A percentile compares a stretch with the other conserved stretches of the same genome.
Evolutionary conservation across 2,329 filamentous ascomycete genomes (phyloP).

Genomic region (Colletotrichum sidae): DNA sequence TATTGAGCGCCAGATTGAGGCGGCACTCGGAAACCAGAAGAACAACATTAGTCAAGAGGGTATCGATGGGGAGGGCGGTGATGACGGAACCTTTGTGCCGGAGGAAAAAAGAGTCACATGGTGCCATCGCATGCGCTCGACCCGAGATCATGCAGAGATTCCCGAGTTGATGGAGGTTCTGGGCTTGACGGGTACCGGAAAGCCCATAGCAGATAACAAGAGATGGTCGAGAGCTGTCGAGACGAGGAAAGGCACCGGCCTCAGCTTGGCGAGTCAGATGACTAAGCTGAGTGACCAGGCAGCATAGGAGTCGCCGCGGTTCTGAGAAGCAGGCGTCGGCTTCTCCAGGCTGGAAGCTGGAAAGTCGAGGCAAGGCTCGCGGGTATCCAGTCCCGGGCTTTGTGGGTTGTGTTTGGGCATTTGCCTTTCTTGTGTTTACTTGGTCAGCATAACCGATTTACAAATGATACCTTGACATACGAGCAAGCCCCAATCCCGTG

Average conservation of each 20-base stretch:
- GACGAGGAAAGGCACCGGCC: slow-evolving; percentile 65
- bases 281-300: slow-evolving; percentile 52
- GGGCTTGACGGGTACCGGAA: slow-evolving; percentile 61
- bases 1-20: slow-evolving; percentile 46
- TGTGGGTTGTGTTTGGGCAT: too few species aligned
- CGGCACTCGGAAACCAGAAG: slow-evolving; percentile 29
- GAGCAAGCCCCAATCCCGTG: too few species aligned
- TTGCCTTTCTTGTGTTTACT: too few species aligned
- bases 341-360: neutral
- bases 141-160: slow-evolving; percentile 81
- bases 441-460: too few species aligned
- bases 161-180: slow-evolving; percentile 73
- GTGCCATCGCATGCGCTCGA: slow-evolving; percentile 86
- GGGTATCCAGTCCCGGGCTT: too few species aligned
- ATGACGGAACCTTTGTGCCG: slow-evolving; percentile 43
- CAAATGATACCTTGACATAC: too few species aligned
- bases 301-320: slow-evolving; percentile 26
- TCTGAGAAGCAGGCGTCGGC: neutral
- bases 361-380: neutral
- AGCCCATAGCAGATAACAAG: slow-evolving; percentile 53
- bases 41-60: slow-evolving; percentile 28
- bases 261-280: slow-evolving; percentile 63
- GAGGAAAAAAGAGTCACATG: slow-evolving; percentile 76
- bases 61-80: slow-evolving; percentile 34
- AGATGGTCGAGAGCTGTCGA: slow-evolving; percentile 59